These are phyloP conservation scores for Paspalum notatum DNA, from an alignment of 176 grass and related monocot genomes.

Conservation along the genomic window DNA sequence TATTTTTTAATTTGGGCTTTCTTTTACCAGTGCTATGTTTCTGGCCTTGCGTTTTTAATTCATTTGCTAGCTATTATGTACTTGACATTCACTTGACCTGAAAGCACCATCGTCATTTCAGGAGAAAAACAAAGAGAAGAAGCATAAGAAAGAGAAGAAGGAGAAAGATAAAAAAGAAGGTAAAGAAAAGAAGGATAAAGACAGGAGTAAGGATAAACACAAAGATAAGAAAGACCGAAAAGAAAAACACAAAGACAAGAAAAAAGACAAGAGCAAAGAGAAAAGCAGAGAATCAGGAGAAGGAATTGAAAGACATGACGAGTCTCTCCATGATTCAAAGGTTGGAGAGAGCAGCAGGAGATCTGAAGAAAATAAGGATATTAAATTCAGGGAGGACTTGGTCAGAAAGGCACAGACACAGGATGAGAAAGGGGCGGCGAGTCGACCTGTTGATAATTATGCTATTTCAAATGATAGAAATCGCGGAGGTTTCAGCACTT, in stretches of 20 bases:
- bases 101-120: conserved; percentile 28
- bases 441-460: conserved; percentile 48
- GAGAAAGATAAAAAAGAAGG: conserved; percentile 74
- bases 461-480: conserved; percentile 50
- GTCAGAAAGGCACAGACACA: conserved; percentile 50
- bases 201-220: conserved; percentile 74
- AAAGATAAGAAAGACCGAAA: conserved; percentile 78
- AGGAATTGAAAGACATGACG: conserved; percentile 44
- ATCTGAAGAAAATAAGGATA: conserved; percentile 52
- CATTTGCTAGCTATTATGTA: conserved; percentile 9
- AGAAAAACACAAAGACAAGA: conserved; percentile 81
- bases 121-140: conserved; percentile 75
- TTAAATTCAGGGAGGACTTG: conserved; percentile 60
- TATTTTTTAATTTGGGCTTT: conserved; percentile 16
- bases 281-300: conserved; percentile 62
- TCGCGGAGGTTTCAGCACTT: conserved; percentile 43
- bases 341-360: conserved; percentile 57
- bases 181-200: conserved; percentile 76
- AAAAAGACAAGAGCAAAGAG: conserved; percentile 72
- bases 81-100: conserved; percentile 3
- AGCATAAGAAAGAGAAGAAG: conserved; percentile 75
- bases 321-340: conserved; percentile 43
- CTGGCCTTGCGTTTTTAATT: neutral
- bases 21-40: conserved; percentile 9
- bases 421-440: conserved; percentile 53